These are phyloP conservation scores for Serendipita sp. DNA, from an alignment of 768 basidiomycete genomes.

Conservation along the genomic window DNA sequence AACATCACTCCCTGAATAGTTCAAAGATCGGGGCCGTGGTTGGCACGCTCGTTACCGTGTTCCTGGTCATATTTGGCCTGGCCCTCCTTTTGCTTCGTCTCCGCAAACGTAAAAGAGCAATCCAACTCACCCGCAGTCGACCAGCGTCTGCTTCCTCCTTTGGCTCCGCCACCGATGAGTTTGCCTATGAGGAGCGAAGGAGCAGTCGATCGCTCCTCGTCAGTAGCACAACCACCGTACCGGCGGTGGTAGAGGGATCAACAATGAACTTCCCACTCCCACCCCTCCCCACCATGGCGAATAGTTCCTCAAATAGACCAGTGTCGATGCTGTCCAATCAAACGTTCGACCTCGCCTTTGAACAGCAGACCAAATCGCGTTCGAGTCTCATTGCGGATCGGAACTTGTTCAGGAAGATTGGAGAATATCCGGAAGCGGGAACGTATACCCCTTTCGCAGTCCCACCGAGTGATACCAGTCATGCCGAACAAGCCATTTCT, in stretches of 20 bases:
- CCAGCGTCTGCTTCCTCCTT: neutral
- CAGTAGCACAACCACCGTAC: neutral
- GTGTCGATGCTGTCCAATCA: neutral
- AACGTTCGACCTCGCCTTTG: neutral
- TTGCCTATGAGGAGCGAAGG: neutral
- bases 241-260: neutral
- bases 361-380: neutral
- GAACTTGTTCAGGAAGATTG: neutral
- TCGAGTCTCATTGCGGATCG: neutral
- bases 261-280: neutral
- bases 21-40: neutral
- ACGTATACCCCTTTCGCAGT: constrained; percentile 2
- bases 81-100: neutral
- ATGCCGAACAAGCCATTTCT: neutral
- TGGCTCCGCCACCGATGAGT: neutral
- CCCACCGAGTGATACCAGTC: neutral
- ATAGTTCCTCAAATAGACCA: neutral
- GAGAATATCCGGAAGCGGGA: neutral
- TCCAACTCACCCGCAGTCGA: neutral
- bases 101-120: neutral
- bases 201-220: neutral
- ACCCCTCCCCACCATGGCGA: neutral
- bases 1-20: neutral
- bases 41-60: neutral
- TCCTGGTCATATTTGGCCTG: neutral